Evolutionary conservation across 2,329 filamentous ascomycete species (phyloP).

Genomic region (Beauveria sp.): DNA sequence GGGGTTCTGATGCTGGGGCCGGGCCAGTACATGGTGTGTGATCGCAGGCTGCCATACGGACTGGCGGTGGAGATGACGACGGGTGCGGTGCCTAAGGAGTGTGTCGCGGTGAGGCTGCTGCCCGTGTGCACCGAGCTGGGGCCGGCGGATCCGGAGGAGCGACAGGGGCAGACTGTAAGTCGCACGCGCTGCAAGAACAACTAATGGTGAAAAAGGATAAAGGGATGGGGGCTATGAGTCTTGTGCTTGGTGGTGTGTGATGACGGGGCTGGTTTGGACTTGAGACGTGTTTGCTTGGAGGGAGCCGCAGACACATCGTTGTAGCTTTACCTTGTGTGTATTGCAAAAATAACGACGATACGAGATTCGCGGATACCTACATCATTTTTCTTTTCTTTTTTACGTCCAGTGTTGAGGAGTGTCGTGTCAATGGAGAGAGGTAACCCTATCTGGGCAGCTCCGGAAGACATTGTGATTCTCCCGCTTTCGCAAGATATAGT

Average conservation of each 20-base stretch:
- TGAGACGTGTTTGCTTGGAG: neutral
- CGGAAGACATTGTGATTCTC: too few species aligned
- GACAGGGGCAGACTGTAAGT: neutral
- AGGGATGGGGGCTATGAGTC: too few species aligned
- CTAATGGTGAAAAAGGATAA: neutral
- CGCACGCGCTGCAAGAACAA: neutral
- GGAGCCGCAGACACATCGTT: too few species aligned
- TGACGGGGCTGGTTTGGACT: neutral
- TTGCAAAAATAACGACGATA: too few species aligned
- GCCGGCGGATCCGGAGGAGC: neutral
- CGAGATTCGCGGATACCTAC: too few species aligned
- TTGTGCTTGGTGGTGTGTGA: neutral
- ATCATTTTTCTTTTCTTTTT: too few species aligned
- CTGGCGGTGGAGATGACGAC: conserved; percentile 3
- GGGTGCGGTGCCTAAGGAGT: neutral
- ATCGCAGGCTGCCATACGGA: neutral
- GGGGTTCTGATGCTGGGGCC: neutral
- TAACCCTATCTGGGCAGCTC: too few species aligned
- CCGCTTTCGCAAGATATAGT: too few species aligned
- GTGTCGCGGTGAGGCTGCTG: neutral
- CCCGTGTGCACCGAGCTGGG: neutral
- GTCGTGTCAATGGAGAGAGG: too few species aligned
- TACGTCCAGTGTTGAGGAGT: too few species aligned
- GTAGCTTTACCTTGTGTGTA: too few species aligned
- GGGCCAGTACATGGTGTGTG: conserved; percentile 6